Conservation (phyloP, 371 early-diverging fungal species). For the Fennellomyces sp. region DNA sequence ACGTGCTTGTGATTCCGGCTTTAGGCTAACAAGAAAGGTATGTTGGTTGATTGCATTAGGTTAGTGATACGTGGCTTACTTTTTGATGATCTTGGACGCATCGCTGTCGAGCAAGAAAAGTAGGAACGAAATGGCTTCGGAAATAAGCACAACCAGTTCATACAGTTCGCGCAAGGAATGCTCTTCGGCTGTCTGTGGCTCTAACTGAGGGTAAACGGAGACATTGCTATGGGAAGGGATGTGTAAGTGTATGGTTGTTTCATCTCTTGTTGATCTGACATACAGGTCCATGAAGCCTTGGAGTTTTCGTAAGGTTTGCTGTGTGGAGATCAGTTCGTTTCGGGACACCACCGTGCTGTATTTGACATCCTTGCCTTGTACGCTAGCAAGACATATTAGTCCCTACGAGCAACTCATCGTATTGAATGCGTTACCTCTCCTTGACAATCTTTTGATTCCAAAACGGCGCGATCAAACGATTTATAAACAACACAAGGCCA, state of each 20-base stretch:
- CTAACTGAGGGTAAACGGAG: slow-evolving; percentile 12
- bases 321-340: slow-evolving; percentile 10
- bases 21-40: slow-evolving; percentile 26
- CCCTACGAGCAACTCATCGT: too few species aligned
- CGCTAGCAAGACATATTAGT: background rate
- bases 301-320: slow-evolving; percentile 21
- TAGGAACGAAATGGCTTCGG: slow-evolving; percentile 79
- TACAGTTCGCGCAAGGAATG: slow-evolving; percentile 61
- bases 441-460: slow-evolving; percentile 63
- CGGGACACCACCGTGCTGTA: slow-evolving; percentile 14
- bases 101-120: slow-evolving; percentile 67
- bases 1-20: slow-evolving; percentile 36
- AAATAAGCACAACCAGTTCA: slow-evolving; percentile 55
- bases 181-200: slow-evolving; percentile 23
- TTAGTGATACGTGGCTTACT: slow-evolving; percentile 30
- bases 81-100: slow-evolving; percentile 51
- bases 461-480: slow-evolving; percentile 69
- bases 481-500: slow-evolving; percentile 78
- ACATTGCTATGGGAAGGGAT: slow-evolving; percentile 10
- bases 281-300: slow-evolving; percentile 26
- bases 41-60: background rate
- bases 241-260: too few species aligned
- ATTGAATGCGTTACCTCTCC: too few species aligned
- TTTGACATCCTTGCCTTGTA: background rate
- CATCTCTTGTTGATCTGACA: slow-evolving; percentile 7